phyloP scores from a whole-genome alignment of 108 stramenopile species.

The Parietichytrium sp. region DNA sequence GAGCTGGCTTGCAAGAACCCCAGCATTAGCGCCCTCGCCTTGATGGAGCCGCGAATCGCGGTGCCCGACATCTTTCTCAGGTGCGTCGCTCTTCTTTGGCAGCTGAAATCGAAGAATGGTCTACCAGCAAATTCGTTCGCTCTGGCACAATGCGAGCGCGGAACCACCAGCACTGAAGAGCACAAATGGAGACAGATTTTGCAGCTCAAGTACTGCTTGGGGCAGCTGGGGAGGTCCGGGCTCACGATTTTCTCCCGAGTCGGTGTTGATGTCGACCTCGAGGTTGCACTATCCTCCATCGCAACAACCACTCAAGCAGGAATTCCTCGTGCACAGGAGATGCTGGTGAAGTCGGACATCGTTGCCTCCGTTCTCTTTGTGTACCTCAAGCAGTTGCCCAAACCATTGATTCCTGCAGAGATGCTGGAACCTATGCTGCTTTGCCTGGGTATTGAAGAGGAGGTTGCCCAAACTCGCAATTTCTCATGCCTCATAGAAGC shows the following conservation, averaged over 20 bases:
- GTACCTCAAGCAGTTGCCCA: background rate
- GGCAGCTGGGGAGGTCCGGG: background rate
- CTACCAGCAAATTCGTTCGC: background rate
- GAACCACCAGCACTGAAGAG: too few relatives aligned
- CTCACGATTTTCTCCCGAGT: conserved; percentile 14
- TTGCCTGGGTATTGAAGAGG: background rate
- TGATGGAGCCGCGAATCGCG: background rate
- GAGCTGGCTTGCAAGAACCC: background rate
- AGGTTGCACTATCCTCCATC: background rate
- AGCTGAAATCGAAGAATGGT: background rate
- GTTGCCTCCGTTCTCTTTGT: background rate
- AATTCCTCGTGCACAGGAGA: too few relatives aligned
- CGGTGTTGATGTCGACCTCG: conserved; percentile 23
- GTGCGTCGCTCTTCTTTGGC: background rate
- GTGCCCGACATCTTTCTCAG: background rate
- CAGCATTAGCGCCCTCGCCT: background rate
- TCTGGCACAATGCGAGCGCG: background rate
- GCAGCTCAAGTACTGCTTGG: background rate
- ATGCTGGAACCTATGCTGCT: background rate
- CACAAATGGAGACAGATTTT: too few relatives aligned
- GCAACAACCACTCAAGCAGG: conserved; percentile 21
- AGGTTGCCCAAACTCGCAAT: background rate
- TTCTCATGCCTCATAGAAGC: background rate
- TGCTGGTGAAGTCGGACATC: background rate
- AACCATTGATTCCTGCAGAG: background rate